A percentile compares a stretch with the other conserved stretches of the same genome.
Conservation (phyloP, 257 asterid species). For the Cordia subcordata region DNA sequence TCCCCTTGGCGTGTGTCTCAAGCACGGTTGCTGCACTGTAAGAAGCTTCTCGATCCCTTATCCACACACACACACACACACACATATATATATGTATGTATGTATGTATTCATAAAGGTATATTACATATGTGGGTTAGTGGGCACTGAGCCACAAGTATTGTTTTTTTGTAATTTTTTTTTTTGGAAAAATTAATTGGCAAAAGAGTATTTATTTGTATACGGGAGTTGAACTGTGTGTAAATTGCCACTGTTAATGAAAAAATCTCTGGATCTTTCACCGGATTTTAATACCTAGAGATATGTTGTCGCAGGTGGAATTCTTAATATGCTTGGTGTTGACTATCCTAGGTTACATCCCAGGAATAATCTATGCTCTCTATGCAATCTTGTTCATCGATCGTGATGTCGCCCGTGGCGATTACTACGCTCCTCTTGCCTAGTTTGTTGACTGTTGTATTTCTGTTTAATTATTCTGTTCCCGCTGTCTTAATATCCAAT, state of each 20-base stretch:
- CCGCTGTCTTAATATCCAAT: background rate
- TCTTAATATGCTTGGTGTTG: conserved; percentile 15
- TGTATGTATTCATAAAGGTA: too few species aligned
- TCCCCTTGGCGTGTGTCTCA: conserved; percentile 17
- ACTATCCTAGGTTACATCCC: conserved; percentile 14
- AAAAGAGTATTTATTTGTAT: too few species aligned
- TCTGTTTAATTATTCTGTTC: background rate
- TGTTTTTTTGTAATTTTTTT: too few species aligned
- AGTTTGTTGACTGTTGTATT: conserved; percentile 2
- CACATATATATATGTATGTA: too few species aligned
- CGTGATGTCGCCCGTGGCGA: conserved; percentile 15
- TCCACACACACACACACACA: too few species aligned
- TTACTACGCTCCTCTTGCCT: conserved; percentile 23
- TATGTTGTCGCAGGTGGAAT: conserved; percentile 11
- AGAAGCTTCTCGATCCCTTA: background rate
- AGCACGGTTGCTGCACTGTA: conserved; percentile 19
- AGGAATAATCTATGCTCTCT: conserved; percentile 13
- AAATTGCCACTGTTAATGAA: too few species aligned
- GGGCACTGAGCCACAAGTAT: too few species aligned
- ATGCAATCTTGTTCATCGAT: conserved; percentile 9
- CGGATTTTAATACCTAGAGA: too few species aligned
- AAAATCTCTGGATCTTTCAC: too few species aligned
- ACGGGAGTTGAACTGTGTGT: too few species aligned
- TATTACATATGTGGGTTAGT: too few species aligned
- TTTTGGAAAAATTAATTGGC: too few species aligned